Evolutionary conservation across 1,284 basidiomycete genomes (phyloP).

Genomic region (Trichosporon sp.): DNA sequence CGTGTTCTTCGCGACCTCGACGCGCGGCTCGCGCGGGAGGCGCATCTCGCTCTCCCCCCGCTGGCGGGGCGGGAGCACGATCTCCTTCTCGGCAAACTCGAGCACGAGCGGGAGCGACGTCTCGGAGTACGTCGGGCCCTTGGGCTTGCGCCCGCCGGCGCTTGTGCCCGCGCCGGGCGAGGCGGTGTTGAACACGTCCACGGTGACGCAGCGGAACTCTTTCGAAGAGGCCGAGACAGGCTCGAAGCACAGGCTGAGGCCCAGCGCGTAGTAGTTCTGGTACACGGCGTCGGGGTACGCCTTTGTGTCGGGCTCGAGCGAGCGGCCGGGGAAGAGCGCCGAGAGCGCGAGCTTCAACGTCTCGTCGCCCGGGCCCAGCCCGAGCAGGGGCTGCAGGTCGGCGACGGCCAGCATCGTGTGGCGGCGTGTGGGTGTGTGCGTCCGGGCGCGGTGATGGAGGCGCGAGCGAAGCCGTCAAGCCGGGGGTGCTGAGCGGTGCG

Average conservation of each 20-base stretch:
- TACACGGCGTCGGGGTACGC: slow-evolving; percentile 75
- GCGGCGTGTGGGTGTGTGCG: not conserved
- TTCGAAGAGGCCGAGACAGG: slow-evolving; percentile 53
- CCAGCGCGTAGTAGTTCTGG: slow-evolving; percentile 72
- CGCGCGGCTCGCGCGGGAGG: slow-evolving; percentile 42
- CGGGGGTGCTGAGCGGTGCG: not conserved
- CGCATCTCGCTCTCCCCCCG: slow-evolving; percentile 16
- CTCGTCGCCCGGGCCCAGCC: slow-evolving; percentile 14
- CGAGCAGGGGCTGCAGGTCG: slow-evolving; percentile 13
- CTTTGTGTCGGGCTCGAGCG: slow-evolving; percentile 61
- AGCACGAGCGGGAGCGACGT: slow-evolving; percentile 57
- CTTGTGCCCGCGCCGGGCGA: slow-evolving; percentile 4
- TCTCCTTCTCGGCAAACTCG: slow-evolving; percentile 53
- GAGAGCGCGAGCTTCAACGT: slow-evolving; percentile 13
- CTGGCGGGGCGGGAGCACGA: slow-evolving; percentile 38
- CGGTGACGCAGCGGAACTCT: slow-evolving; percentile 56
- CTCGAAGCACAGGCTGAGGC: slow-evolving; percentile 68
- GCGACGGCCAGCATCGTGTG: slow-evolving; percentile 8
- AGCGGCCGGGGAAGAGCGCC: slow-evolving; percentile 5
- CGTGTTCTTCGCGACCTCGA: slow-evolving; percentile 56
- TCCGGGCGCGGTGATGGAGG: not conserved
- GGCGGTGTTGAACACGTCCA: slow-evolving; percentile 71
- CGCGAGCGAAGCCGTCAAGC: not conserved
- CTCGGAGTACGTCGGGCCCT: slow-evolving; percentile 16
- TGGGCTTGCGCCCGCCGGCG: slow-evolving; percentile 7